These are phyloP conservation scores for Yarrowia osloensis DNA, from an alignment of 805 yeast species.

Conservation along the genomic window DNA sequence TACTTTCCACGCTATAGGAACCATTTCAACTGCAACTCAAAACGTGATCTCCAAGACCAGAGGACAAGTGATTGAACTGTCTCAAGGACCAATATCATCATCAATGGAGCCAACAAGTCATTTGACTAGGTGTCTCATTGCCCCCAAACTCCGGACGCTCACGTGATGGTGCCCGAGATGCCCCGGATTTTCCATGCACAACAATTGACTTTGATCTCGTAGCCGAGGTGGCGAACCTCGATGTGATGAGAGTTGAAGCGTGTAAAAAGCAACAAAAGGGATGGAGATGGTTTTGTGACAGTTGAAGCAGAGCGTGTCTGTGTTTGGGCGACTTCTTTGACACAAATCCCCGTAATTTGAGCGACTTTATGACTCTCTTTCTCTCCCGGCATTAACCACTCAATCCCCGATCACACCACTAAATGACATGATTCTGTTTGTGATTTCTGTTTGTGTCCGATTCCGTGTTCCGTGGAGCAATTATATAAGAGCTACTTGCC, in stretches of 20 bases:
- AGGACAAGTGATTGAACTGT: no score
- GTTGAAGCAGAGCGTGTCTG: neutral
- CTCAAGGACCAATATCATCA: no score
- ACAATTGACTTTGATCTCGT: neutral
- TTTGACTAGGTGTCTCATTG: no score
- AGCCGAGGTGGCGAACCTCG: neutral
- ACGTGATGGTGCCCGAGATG: neutral
- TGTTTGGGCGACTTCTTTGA: neutral
- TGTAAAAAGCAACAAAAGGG: neutral
- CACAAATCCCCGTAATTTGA: neutral
- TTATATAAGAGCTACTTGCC: neutral
- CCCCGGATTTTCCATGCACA: neutral
- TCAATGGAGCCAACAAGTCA: no score
- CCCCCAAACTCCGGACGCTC: neutral
- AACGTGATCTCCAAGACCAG: no score
- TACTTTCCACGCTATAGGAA: no score
- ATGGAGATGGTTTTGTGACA: neutral
- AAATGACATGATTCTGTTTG: neutral
- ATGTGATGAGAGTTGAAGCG: neutral
- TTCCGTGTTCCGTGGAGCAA: neutral
- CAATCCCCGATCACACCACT: neutral
- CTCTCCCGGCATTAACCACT: neutral
- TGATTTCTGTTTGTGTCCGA: neutral
- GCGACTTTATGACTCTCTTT: neutral
- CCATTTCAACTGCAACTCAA: no score